Evolutionary conservation across 2,329 filamentous ascomycete genomes (phyloP).

Genomic region (Colletotrichum filicis): DNA sequence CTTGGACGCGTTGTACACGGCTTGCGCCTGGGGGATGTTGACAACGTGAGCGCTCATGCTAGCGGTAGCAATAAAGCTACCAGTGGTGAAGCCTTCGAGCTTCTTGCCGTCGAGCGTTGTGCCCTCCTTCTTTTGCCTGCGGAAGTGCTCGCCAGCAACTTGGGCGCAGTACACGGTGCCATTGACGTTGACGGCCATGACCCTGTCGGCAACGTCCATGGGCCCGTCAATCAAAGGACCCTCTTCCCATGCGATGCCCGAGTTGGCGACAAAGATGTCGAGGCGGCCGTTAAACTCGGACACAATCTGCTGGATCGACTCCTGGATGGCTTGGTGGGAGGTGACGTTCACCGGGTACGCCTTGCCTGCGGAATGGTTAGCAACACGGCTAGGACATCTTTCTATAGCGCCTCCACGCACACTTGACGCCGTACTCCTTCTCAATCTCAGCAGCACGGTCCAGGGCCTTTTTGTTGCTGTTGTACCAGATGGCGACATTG

Average conservation of each 20-base stretch:
- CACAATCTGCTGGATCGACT: conserved; percentile 63
- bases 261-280: conserved; percentile 84
- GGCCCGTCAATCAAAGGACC: conserved; percentile 74
- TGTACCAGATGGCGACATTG: conserved; percentile 79
- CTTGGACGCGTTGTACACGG: conserved; percentile 80
- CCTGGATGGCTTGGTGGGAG: conserved; percentile 61
- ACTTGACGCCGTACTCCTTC: conserved; percentile 74
- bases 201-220: conserved; percentile 71
- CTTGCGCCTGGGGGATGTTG: conserved; percentile 81
- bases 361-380: conserved; percentile 53
- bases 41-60: conserved; percentile 83
- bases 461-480: conserved; percentile 73
- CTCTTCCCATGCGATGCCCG: conserved; percentile 79
- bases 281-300: conserved; percentile 79
- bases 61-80: conserved; percentile 82
- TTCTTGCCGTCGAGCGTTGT: conserved; percentile 71
- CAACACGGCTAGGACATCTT: neutral
- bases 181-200: conserved; percentile 78
- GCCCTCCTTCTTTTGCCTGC: conserved; percentile 75
- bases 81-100: conserved; percentile 68
- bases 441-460: conserved; percentile 72
- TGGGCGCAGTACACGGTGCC: conserved; percentile 82
- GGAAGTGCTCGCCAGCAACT: conserved; percentile 76
- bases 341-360: conserved; percentile 73
- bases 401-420: conserved; percentile 52